Evolutionary conservation across 2,329 filamentous ascomycete species (phyloP), one percentile per base, ranked within the genome.

Genomic region (Sclerotinia trifoliorum): DNA sequence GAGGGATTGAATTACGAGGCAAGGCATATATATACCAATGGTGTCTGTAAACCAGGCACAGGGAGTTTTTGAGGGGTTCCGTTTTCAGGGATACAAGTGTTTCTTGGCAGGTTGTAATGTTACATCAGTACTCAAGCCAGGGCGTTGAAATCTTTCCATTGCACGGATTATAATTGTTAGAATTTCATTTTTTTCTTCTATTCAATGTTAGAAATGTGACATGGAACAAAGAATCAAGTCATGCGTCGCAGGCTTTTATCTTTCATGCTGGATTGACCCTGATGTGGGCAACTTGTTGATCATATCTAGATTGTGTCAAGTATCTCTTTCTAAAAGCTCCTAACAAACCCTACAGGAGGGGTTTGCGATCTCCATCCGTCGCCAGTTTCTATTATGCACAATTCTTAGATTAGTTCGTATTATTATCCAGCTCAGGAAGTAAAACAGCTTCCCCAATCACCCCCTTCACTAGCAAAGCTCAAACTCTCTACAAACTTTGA

Each of bases 401-500:
- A 24, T 26, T 10, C n/a, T 63, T 52, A 21, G 13, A 39, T 19
- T 19, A 5, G 19, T 39, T 11, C 46, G 51, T 32, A 44, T n/a
- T 2, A 67, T 5, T 15, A 15, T 10, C 29, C 48, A 29, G 51
- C 58, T 44, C 21, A 51, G 54, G 71, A 75, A 49, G 72, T 61
- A 62, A 83, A 85, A 77, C 93, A 96, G 70, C 83, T 76, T 66
- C 84, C 82, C 94, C 94, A 97, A 58, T 85, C 79, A 0, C 94
- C 94, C 19, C 91, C 91, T 11, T 77, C 79, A 72, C 83, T 84
- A 2, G 90, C 91, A 83, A 95, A 97, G 62, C 82, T 84, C 75
- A 96, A 80, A 71, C 90, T 91, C 42, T 90, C 81, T 19, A 97
- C 84, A 79, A 94, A 97, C 15, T 83, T 84, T 70, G 82, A 80